Conservation (phyloP, 495 filamentous ascomycete genomes). For the Annulohypoxylon maeteangense region DNA sequence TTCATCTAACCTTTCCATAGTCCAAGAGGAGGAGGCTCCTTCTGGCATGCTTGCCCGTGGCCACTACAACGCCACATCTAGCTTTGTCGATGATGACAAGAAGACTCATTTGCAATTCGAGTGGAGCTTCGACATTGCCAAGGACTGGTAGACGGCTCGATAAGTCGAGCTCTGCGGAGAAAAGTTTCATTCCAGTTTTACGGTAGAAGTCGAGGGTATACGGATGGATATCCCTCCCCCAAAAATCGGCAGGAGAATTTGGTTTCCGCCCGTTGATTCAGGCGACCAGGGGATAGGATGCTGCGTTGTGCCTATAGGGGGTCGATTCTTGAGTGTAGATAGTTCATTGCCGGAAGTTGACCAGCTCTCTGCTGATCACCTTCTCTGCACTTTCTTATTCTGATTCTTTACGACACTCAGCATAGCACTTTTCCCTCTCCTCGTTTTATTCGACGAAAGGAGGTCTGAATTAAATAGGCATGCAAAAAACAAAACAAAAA, state of each 20-base stretch:
- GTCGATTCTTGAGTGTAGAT: conserved; percentile 30
- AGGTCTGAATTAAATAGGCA: conserved; percentile 19
- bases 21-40: conserved; percentile 88
- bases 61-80: conserved; percentile 83
- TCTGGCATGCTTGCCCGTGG: conserved; percentile 88
- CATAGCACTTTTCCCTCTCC: conserved; percentile 10
- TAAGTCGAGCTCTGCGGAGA: neutral
- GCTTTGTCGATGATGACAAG: conserved; percentile 93
- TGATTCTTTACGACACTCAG: conserved; percentile 5
- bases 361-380: conserved; percentile 9
- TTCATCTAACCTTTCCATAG: conserved; percentile 56
- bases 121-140: conserved; percentile 94
- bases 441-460: conserved; percentile 2
- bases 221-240: neutral
- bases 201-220: neutral
- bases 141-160: conserved; percentile 78
- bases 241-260: conserved; percentile 4
- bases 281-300: neutral
- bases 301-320: conserved; percentile 10
- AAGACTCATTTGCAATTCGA: conserved; percentile 87
- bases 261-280: conserved; percentile 5
- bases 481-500: neutral
- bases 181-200: neutral
- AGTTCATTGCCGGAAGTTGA: conserved; percentile 17
- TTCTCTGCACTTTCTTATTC: conserved; percentile 6